Percentiles rank a stretch among this genome's conserved stretches.
Evolutionary conservation across 768 basidiomycete genomes (phyloP).

Genomic region (Pulveroboletus ravenelii): DNA sequence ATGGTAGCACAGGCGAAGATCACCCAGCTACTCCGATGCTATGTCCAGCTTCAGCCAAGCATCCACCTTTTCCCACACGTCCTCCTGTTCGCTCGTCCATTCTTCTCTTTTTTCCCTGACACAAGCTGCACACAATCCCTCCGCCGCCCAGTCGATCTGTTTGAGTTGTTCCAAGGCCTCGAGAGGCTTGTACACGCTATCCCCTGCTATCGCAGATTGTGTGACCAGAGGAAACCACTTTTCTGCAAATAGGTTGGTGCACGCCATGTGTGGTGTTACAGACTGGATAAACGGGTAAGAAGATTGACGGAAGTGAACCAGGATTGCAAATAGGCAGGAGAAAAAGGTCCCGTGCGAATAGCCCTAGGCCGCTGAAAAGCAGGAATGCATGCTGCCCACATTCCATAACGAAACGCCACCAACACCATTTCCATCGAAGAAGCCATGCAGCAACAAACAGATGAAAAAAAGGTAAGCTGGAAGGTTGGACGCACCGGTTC

Average conservation of each 20-base stretch:
- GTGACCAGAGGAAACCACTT: conserved; percentile 71
- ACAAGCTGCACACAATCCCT: conserved; percentile 59
- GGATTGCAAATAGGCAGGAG: not conserved
- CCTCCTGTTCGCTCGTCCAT: conserved; percentile 58
- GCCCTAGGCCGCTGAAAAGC: not conserved
- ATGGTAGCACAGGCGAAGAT: not conserved
- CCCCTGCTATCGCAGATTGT: conserved; percentile 54
- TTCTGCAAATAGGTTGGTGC: conserved; percentile 68
- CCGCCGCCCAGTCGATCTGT: conserved; percentile 50
- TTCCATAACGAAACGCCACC: not conserved
- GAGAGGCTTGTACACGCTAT: conserved; percentile 65
- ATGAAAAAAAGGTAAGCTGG: not conserved
- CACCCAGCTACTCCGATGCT: conserved; percentile 6
- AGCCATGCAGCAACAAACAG: not conserved
- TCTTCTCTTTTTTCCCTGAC: conserved; percentile 55
- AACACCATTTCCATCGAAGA: not conserved
- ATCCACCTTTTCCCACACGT: conserved; percentile 58
- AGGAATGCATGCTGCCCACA: not conserved
- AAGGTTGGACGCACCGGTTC: conserved; percentile 41
- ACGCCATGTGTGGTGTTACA: conserved; percentile 65
- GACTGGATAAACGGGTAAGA: conserved; percentile 24
- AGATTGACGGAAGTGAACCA: not conserved
- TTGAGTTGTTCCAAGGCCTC: conserved; percentile 65
- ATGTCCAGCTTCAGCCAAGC: conserved; percentile 41
- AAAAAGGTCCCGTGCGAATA: not conserved